phyloP scores from a whole-genome alignment of 2,329 filamentous ascomycete species.

The Ophiosphaerella narmari region DNA sequence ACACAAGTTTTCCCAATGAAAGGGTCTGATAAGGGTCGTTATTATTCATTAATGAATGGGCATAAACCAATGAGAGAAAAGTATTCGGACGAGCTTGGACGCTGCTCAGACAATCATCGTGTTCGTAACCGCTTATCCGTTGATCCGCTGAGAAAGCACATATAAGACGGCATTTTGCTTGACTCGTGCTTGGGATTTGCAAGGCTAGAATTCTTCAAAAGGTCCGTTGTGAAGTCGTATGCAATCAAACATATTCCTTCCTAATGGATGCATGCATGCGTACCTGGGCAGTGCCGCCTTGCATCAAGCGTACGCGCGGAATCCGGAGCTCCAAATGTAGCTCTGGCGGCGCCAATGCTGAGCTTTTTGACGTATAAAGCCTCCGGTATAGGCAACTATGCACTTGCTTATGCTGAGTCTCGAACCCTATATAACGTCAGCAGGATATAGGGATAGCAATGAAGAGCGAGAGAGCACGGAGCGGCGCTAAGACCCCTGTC shows the following conservation, averaged over 20 bases:
- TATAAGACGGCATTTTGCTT: neutral
- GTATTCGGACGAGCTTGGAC: neutral
- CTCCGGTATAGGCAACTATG: no score
- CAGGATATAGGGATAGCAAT: neutral
- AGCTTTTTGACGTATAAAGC: neutral
- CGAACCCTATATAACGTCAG: slow-evolving; percentile 4
- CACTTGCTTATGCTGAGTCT: slow-evolving; percentile 1
- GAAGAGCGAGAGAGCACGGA: neutral
- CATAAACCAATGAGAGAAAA: neutral
- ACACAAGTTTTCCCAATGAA: neutral
- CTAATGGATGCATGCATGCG: no score
- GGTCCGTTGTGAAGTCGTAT: neutral
- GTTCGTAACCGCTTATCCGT: slow-evolving; percentile 1
- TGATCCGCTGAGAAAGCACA: neutral
- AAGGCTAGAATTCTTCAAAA: neutral
- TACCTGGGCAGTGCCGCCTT: no score
- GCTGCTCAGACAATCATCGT: neutral
- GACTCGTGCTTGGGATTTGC: neutral
- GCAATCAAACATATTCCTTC: no score
- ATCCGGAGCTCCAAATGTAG: no score
- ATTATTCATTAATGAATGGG: neutral
- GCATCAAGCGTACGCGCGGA: no score
- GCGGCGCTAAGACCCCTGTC: neutral
- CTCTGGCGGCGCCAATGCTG: neutral
- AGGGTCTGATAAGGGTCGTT: slow-evolving; percentile 4